Base-by-base conservation (phyloP, 2,329 filamentous ascomycete species). In the Neonectria ditissima region DNA sequence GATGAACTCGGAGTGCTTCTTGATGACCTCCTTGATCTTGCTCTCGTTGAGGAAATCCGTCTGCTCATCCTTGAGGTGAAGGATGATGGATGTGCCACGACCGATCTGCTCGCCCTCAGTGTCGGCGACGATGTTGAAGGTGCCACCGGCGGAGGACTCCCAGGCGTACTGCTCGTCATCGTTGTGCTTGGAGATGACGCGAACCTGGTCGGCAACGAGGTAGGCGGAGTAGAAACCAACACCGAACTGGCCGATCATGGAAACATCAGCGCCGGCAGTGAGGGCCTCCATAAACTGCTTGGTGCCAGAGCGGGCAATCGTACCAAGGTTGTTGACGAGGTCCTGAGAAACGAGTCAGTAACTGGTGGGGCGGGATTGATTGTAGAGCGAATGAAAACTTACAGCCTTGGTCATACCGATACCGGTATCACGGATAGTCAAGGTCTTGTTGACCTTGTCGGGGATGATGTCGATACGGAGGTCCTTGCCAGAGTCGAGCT, bases 1-100 rank as follows among this genome's bases (percentile, higher is more conserved):
- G 87, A 99, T 99, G 89, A 99, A 99, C 87, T 99, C 96, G 80
- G 96, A 98, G 92, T 99, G 96, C 93, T 99, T 99, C 94, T 98
- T 98, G 88, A 99, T 94, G 73, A 99, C 95, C 89, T 99, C 96
- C 92, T 99, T 99, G 88, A 99, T 92, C 89, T 95, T 96, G 88
- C 88, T 88, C 92, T 99, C 96, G 84, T 98, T 97, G 74, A 98
- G 88, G 90, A 97, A 99, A 83, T 98, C 96, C 72, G 87, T 87
- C 89, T 99, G 96, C 90, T 99, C 96, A 76, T 99, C 96, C 92
- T 99, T 99, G 79, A 99, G 88, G 88, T 98, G 93, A 67, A 99
- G 93, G 83, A 98, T 91, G 81, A 99, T 97, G 90, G 97, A 94
- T 82, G 94, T 97, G 81, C 96, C 96, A 77, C 96, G 95, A 80